Percentiles rank a stretch among this genome's conserved stretches.
These are phyloP conservation scores for Boletus rubescentipes DNA, from an alignment of 768 basidiomycete genomes.

Conservation along the genomic window DNA sequence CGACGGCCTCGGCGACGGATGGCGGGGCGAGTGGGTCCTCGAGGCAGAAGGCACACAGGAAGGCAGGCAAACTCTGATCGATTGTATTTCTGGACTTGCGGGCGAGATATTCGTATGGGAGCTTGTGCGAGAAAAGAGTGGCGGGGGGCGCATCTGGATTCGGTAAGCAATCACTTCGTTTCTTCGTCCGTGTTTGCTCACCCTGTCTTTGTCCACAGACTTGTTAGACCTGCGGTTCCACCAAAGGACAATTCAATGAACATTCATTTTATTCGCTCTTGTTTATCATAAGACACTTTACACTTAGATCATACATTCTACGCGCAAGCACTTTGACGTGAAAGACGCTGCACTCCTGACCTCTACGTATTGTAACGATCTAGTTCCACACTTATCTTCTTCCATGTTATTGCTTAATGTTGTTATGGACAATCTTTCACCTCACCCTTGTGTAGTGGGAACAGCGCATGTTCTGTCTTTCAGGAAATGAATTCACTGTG, in stretches of 20 bases:
- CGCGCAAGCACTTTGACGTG: not conserved
- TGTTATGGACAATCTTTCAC: constrained; percentile 10
- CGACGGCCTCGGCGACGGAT: constrained; percentile 58
- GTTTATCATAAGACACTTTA: constrained; percentile 21
- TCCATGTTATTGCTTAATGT: constrained; percentile 17
- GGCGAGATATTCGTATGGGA: constrained; percentile 48
- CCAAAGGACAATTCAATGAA: constrained; percentile 23
- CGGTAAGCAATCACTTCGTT: constrained; percentile 41
- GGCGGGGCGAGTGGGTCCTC: constrained; percentile 78
- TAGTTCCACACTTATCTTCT: not conserved
- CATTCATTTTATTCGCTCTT: constrained; percentile 21
- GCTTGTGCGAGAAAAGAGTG: constrained; percentile 61
- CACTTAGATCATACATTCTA: constrained; percentile 17
- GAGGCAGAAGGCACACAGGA: constrained; percentile 76
- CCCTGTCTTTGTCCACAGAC: constrained; percentile 5
- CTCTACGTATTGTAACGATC: constrained; percentile 16
- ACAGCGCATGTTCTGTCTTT: not conserved
- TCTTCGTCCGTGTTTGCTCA: not conserved
- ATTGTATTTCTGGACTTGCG: constrained; percentile 43
- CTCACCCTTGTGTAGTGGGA: constrained; percentile 1
- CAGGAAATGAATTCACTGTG: not conserved
- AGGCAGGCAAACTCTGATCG: constrained; percentile 54
- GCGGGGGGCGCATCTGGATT: constrained; percentile 60
- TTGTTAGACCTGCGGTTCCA: constrained; percentile 22
- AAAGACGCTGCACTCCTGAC: constrained; percentile 15